These are phyloP conservation scores for Euryodendron excelsum DNA, from an alignment of 148 eudicot genomes.

Conservation along the genomic window DNA sequence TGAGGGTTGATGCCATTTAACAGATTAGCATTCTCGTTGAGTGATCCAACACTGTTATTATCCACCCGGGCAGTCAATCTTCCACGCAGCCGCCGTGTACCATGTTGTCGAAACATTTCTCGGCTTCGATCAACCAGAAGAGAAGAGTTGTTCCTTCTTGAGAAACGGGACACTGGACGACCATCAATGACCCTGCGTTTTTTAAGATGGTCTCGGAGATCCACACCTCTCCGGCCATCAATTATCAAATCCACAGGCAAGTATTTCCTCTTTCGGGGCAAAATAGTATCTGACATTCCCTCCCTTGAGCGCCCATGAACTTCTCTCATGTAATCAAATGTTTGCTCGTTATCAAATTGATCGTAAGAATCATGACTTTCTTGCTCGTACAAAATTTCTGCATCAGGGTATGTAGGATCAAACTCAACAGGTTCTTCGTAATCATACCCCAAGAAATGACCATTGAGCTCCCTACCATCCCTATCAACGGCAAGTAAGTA, in stretches of 20 bases:
- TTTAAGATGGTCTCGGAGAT: slow-evolving; percentile 50
- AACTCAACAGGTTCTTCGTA: slow-evolving; percentile 28
- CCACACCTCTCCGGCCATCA: slow-evolving; percentile 29
- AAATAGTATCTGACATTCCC: slow-evolving; percentile 23
- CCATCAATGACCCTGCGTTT: slow-evolving; percentile 37
- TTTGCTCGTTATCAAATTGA: slow-evolving; percentile 25
- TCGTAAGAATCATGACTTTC: slow-evolving; percentile 26
- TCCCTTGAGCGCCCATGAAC: slow-evolving; percentile 23
- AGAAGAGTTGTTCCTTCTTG: slow-evolving; percentile 25
- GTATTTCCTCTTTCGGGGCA: slow-evolving; percentile 36
- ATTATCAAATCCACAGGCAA: slow-evolving; percentile 24
- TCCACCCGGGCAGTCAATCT: slow-evolving; percentile 35
- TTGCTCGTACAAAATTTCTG: slow-evolving; percentile 18
- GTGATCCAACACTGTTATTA: slow-evolving; percentile 25
- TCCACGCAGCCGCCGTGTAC: slow-evolving; percentile 19
- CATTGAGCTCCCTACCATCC: slow-evolving; percentile 39
- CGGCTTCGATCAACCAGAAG: slow-evolving; percentile 22
- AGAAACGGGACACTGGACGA: slow-evolving; percentile 22
- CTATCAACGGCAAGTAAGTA: slow-evolving; percentile 32
- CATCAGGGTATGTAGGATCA: slow-evolving; percentile 25
- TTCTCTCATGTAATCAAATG: slow-evolving; percentile 12
- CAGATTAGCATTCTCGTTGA: slow-evolving; percentile 10
- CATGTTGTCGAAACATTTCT: slow-evolving; percentile 25
- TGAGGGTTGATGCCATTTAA: slow-evolving; percentile 15
- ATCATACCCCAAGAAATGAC: slow-evolving; percentile 30